Percentiles rank a stretch among this genome's conserved stretches.
Conservation (phyloP, 345 rosid species). For the Aegle marmelos region DNA sequence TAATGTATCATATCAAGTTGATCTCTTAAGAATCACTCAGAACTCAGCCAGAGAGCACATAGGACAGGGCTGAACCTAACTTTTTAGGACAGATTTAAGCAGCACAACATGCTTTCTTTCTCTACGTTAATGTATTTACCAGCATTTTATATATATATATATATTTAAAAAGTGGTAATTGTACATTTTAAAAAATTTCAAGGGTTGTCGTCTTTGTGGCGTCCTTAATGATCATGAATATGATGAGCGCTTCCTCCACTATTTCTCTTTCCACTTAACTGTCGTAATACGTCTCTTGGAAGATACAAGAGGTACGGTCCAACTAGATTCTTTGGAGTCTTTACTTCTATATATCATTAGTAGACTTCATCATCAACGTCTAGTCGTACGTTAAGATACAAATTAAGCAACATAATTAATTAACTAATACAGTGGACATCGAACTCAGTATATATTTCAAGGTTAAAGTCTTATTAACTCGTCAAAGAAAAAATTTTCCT, state of each 20-base stretch:
- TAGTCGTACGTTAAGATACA: not conserved
- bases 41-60: too few species aligned
- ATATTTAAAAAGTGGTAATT: not conserved
- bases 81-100: too few species aligned
- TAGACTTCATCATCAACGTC: constrained; percentile 8
- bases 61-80: too few species aligned
- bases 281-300: not conserved
- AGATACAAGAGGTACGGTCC: constrained; percentile 17
- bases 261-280: not conserved
- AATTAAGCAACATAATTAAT: not conserved
- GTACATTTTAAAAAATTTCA: not conserved
- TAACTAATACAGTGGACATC: not conserved
- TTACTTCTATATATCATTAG: not conserved
- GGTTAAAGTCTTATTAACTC: not conserved
- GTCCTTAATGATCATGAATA: not conserved
- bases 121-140: not conserved
- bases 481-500: not conserved
- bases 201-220: not conserved
- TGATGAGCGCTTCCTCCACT: not conserved
- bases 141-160: not conserved
- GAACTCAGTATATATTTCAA: not conserved
- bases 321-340: constrained; percentile 2
- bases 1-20: too few species aligned
- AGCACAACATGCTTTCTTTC: too few species aligned
- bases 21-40: too few species aligned